Conservation (phyloP, 331 rosid genomes). For the Quercus lobata region DNA sequence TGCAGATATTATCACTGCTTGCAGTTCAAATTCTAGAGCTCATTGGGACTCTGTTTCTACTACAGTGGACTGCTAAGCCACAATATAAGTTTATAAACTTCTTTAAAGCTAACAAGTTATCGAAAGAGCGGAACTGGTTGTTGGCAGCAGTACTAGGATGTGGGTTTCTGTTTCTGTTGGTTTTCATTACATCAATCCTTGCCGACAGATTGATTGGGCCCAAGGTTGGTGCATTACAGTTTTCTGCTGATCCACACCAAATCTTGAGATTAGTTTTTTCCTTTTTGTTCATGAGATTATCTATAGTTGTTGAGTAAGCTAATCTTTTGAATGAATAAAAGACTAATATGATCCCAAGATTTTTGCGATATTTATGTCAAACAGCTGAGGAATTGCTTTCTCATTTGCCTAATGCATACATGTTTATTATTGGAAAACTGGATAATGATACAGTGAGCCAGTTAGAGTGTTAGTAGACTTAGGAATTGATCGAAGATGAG, state of each 20-base stretch:
- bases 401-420: neutral
- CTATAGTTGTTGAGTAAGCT: neutral
- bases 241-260: neutral
- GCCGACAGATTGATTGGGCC: slow-evolving; percentile 43
- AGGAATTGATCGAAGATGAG: neutral
- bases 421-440: neutral
- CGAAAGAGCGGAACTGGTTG: slow-evolving; percentile 55
- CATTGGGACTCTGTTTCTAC: slow-evolving; percentile 44
- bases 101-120: slow-evolving; percentile 32
- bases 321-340: neutral
- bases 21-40: slow-evolving; percentile 59
- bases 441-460: neutral
- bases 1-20: slow-evolving; percentile 66
- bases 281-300: slow-evolving; percentile 9
- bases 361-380: neutral
- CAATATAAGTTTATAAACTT: slow-evolving; percentile 33
- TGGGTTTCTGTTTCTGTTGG: slow-evolving; percentile 52
- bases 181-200: slow-evolving; percentile 49
- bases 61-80: slow-evolving; percentile 62
- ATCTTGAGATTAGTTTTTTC: neutral
- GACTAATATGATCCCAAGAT: neutral
- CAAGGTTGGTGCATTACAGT: slow-evolving; percentile 47
- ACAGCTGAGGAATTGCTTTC: neutral
- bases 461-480: neutral
- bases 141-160: slow-evolving; percentile 64